phyloP scores from a whole-genome alignment of 1,139 yeast genomes.

The Hansenula lynferdii region DNA sequence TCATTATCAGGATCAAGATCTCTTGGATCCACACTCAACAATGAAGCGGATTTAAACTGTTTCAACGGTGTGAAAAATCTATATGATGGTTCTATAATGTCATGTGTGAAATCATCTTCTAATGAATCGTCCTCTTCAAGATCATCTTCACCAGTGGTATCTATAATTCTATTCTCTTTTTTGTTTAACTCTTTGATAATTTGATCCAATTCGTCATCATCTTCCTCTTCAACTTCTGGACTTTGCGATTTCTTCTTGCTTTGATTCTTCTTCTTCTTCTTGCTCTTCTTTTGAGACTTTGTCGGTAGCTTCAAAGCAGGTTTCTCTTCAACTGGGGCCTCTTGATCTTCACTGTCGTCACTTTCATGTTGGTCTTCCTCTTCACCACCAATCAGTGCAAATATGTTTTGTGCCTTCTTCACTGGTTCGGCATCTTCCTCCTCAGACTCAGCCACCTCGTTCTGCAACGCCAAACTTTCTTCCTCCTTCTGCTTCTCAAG shows the following conservation, averaged over 20 bases:
- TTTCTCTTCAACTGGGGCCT: conserved; percentile 4
- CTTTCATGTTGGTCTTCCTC: conserved; percentile 10
- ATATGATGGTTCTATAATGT: conserved; percentile 34
- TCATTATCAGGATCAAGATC: conserved; percentile 80
- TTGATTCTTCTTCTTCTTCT: conserved; percentile 14
- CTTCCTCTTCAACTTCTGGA: conserved; percentile 14
- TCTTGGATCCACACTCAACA: conserved; percentile 43
- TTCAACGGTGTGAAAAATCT: conserved; percentile 39
- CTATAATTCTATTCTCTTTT: conserved; percentile 18
- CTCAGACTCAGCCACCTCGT: conserved; percentile 31
- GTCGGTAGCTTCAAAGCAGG: conserved; percentile 7
- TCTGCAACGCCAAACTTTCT: conserved; percentile 21
- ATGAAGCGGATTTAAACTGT: conserved; percentile 35
- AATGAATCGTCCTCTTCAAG: conserved; percentile 17
- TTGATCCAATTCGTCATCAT: conserved; percentile 32
- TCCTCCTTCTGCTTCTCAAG: conserved; percentile 42
- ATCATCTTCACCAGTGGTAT: conserved; percentile 20
- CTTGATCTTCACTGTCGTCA: conserved; percentile 8
- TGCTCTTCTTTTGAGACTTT: conserved; percentile 19
- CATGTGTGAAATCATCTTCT: conserved; percentile 22
- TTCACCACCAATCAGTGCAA: conserved; percentile 22
- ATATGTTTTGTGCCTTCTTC: conserved; percentile 14
- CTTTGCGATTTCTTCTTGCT: conserved; percentile 10
- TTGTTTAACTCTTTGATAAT: conserved; percentile 20
- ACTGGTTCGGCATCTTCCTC: conserved; percentile 27